Evolutionary conservation across 2,329 filamentous ascomycete species (phyloP).

Genomic region (Colletotrichum gloeosporioides): DNA sequence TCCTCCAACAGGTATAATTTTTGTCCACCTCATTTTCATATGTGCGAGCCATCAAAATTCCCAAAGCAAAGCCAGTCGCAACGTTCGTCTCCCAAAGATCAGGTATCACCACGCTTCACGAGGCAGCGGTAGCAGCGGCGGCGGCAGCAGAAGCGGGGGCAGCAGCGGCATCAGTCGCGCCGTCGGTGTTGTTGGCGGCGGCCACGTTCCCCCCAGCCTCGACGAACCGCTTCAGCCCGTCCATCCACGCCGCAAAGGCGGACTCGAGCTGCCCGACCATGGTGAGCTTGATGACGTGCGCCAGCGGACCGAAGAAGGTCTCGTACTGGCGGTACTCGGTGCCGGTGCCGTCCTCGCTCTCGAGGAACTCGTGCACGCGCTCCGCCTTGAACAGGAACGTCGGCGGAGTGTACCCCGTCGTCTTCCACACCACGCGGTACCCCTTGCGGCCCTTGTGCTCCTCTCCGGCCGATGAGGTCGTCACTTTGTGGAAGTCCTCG

Average conservation of each 20-base stretch:
- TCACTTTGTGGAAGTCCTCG: slow-evolving; percentile 31
- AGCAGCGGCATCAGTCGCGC: not conserved
- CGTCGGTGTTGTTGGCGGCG: not conserved
- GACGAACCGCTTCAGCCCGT: slow-evolving; percentile 39
- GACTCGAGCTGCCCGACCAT: slow-evolving; percentile 36
- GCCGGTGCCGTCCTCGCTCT: slow-evolving; percentile 26
- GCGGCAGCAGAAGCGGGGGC: not conserved
- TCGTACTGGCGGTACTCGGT: slow-evolving; percentile 49
- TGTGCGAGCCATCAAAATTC: not conserved
- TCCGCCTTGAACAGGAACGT: slow-evolving; percentile 40
- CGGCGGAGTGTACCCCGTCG: slow-evolving; percentile 28
- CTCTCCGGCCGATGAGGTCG: not conserved
- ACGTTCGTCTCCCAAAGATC: not conserved
- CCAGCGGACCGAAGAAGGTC: slow-evolving; percentile 48
- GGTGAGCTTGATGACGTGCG: slow-evolving; percentile 34
- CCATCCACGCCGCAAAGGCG: slow-evolving; percentile 43
- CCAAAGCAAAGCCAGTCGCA: not conserved
- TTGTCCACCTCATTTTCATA: not conserved
- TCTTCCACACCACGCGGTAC: slow-evolving; percentile 44
- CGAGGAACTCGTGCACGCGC: slow-evolving; percentile 48
- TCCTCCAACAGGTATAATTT: not conserved
- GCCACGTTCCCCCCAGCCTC: slow-evolving; percentile 22
- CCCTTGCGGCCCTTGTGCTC: slow-evolving; percentile 33
- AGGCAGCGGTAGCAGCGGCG: slow-evolving; percentile 2
- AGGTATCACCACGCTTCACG: not conserved